These are phyloP conservation scores for Fonsecaea pugnacius DNA, from an alignment of 2,329 filamentous ascomycete species.

Conservation along the genomic window DNA sequence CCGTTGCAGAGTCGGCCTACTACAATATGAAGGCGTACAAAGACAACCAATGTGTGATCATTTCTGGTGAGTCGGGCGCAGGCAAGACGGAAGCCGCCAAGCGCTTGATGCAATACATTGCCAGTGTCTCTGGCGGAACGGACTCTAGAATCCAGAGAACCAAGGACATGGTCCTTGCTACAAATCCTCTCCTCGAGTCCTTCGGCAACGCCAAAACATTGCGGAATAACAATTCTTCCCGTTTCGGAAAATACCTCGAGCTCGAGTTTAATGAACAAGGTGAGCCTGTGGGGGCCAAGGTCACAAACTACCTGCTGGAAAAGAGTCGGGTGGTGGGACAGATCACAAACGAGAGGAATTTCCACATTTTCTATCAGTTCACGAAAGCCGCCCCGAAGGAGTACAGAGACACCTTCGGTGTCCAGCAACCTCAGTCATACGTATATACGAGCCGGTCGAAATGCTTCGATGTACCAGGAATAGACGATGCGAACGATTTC, in stretches of 20 bases:
- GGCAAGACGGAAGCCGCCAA: conserved; percentile 99
- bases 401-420: conserved; percentile 83
- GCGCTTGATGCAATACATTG: conserved; percentile 99
- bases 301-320: conserved; percentile 96
- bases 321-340: conserved; percentile 95
- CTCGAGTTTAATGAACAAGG: conserved; percentile 91
- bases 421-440: conserved; percentile 91
- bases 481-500: conserved; percentile 89
- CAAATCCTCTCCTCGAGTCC: conserved; percentile 93
- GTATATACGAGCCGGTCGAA: conserved; percentile 92
- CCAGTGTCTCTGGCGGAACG: conserved; percentile 85
- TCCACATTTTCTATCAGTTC: conserved; percentile 99
- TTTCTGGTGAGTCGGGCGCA: conserved; percentile 95
- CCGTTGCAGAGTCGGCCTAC: conserved; percentile 92
- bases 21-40: conserved; percentile 99
- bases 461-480: conserved; percentile 90
- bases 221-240: conserved; percentile 97
- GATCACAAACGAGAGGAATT: conserved; percentile 93
- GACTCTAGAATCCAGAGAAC: conserved; percentile 91
- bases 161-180: conserved; percentile 99
- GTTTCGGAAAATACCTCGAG: conserved; percentile 97
- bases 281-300: conserved; percentile 93
- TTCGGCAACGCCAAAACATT: conserved; percentile 98
- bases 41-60: conserved; percentile 99
- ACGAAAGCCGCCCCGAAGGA: conserved; percentile 88